Percentiles rank a stretch among this genome's conserved stretches.
Conservation (phyloP, 1,284 basidiomycete species). For the Ceratobasidium sp. region DNA sequence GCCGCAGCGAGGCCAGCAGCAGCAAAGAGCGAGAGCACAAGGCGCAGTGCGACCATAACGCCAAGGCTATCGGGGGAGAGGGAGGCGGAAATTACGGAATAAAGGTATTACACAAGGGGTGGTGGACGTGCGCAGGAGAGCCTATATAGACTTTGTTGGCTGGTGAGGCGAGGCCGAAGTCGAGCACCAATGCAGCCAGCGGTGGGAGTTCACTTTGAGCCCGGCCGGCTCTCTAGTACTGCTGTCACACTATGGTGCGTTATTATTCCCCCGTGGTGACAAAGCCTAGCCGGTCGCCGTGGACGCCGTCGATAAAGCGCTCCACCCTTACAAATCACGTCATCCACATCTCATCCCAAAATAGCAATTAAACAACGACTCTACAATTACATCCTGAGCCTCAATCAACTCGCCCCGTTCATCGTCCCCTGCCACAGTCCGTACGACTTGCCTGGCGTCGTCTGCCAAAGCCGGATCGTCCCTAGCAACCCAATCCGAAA, state of each 20-base stretch:
- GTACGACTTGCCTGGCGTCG: slow-evolving; percentile 90
- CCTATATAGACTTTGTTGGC: slow-evolving; percentile 36
- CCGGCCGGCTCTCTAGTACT: background rate
- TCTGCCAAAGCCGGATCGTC: slow-evolving; percentile 97
- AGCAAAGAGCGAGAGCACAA: slow-evolving; percentile 20
- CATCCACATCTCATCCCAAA: slow-evolving; percentile 41
- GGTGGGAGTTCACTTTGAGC: slow-evolving; percentile 19
- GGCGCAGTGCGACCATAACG: slow-evolving; percentile 34
- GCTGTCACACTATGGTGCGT: too few relatives aligned
- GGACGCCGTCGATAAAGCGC: background rate
- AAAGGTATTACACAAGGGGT: slow-evolving; percentile 18
- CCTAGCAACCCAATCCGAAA: slow-evolving; percentile 60
- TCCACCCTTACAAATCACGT: slow-evolving; percentile 36
- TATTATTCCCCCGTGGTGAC: slow-evolving; percentile 29
- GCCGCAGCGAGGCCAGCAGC: slow-evolving; percentile 14
- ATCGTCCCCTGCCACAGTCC: slow-evolving; percentile 88
- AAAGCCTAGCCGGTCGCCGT: slow-evolving; percentile 26
- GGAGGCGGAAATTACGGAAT: slow-evolving; percentile 33
- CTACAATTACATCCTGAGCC: background rate
- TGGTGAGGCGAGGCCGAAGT: slow-evolving; percentile 28
- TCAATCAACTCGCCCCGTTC: slow-evolving; percentile 64
- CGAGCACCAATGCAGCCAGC: slow-evolving; percentile 1
- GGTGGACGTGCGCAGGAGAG: slow-evolving; percentile 9
- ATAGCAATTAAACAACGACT: slow-evolving; percentile 12
- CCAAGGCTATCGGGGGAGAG: slow-evolving; percentile 24